A percentile compares a stretch with the other conserved stretches of the same genome.
Evolutionary conservation across 2,329 filamentous ascomycete species (phyloP).

Genomic region (Septoria petroselini): DNA sequence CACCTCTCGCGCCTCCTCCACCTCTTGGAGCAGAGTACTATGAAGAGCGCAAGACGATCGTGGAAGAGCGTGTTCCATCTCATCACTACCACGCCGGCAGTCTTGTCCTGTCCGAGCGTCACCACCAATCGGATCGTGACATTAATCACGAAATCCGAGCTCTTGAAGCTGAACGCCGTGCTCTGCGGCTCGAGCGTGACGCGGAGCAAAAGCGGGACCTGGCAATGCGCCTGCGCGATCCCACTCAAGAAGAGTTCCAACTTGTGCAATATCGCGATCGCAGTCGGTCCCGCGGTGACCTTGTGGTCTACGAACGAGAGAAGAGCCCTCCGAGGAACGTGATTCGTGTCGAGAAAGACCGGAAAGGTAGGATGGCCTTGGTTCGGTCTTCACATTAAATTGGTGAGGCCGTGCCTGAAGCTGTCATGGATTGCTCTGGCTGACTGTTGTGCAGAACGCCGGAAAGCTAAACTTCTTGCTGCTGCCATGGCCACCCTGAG

Average conservation of each 20-base stretch:
- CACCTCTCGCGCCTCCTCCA: constrained; percentile 20
- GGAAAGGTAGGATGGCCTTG: constrained; percentile 93
- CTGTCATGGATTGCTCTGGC: constrained; percentile 8
- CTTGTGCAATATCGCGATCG: constrained; percentile 52
- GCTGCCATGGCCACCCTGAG: constrained; percentile 46
- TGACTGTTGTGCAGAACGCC: constrained; percentile 38
- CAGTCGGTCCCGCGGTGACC: constrained; percentile 17
- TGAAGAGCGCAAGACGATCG: constrained; percentile 33
- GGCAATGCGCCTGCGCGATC: constrained; percentile 42
- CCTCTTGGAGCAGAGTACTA: constrained; percentile 31
- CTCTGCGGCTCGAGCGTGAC: constrained; percentile 57
- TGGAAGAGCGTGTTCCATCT: constrained; percentile 32
- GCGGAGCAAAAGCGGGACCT: constrained; percentile 44
- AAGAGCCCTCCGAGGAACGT: constrained; percentile 51
- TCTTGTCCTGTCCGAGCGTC: constrained; percentile 19
- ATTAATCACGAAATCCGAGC: constrained; percentile 71
- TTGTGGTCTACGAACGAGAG: constrained; percentile 34
- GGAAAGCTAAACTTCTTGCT: constrained; percentile 45
- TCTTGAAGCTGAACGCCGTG: constrained; percentile 60
- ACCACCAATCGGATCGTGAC: constrained; percentile 53
- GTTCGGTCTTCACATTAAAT: constrained; percentile 61
- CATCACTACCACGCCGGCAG: constrained; percentile 24
- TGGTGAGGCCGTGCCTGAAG: constrained; percentile 7
- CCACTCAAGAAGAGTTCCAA: constrained; percentile 48
- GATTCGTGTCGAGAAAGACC: constrained; percentile 78